Base-by-base conservation (phyloP, 306 rosid species). In the Malus orientalis region DNA sequence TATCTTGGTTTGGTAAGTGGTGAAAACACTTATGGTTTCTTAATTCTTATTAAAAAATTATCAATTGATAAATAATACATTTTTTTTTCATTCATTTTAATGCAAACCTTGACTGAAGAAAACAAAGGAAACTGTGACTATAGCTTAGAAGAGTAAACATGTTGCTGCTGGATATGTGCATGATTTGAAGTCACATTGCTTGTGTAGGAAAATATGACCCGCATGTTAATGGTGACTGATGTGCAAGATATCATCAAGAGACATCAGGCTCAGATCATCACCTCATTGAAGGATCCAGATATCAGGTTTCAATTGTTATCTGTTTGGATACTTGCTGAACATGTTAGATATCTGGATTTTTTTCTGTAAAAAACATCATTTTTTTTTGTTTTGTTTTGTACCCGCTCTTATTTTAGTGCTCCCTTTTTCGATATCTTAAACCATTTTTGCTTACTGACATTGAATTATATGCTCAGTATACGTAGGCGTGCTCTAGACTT, bases 401-500 rank as follows among this genome's bases (percentile, higher is more conserved):
- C n/a, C 12, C 15, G 4, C 44, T 44, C 30, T 27, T 51, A 20
- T 33, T 19, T 57, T 38, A 60, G 27, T 65, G 66, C n/a, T 65
- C 29, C 30, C 66, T 6, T 67, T 82, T 23, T 36, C 14, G 11
- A 53, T 59, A 23, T 49, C 61, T 74, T 16, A 72, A 65, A 70
- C 54, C 38, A 36, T 54, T 82, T 74, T 69, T 69, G 23, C 77
- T 82, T 57, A 82, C 82, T 84, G 32, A 74, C 54, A 29, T 75
- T 54, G n/a, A 40, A 51, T 84, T 83, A 22, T 74, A 49, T 64
- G 38, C 53, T 70, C 97, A 96, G 99, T 80, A 96, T 92, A 68
- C 98, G 98, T 71, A 88, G 99, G 87, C 97, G 99, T 77, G 99
- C 99, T 78, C 96, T 96, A 45, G 99, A 96, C 87, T 89, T 96